phyloP scores from a whole-genome alignment of 2,329 filamentous ascomycete species.

The Verticillium tricorpus region DNA sequence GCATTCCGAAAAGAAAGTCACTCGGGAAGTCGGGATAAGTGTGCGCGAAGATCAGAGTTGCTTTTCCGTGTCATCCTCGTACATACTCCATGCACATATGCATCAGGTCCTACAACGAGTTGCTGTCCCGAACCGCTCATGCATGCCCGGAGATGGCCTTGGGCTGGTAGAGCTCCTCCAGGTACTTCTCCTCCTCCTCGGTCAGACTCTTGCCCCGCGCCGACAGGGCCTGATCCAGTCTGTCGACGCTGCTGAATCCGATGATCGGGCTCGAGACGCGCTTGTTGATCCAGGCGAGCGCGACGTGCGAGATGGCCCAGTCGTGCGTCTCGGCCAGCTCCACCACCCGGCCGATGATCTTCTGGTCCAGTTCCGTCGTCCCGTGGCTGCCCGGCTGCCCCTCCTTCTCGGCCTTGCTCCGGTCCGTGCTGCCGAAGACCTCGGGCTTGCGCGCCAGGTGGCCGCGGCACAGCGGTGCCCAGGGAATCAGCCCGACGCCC shows the following conservation, averaged over 20 bases:
- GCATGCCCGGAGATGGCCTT: slow-evolving; percentile 32
- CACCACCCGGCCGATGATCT: slow-evolving; percentile 33
- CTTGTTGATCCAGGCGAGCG: slow-evolving; percentile 58
- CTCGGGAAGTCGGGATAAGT: neutral
- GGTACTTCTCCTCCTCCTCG: slow-evolving; percentile 54
- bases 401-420: slow-evolving; percentile 27
- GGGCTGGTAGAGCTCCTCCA: slow-evolving; percentile 58
- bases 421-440: slow-evolving; percentile 13
- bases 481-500: slow-evolving; percentile 35
- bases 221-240: slow-evolving; percentile 58
- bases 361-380: slow-evolving; percentile 26
- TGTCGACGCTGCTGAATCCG: slow-evolving; percentile 51
- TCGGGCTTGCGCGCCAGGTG: slow-evolving; percentile 22
- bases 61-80: neutral
- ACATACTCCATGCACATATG: neutral
- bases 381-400: slow-evolving; percentile 20
- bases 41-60: neutral
- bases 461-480: slow-evolving; percentile 18
- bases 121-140: neutral
- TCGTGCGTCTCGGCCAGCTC: slow-evolving; percentile 53
- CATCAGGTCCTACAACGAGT: neutral
- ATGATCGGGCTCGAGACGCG: slow-evolving; percentile 54
- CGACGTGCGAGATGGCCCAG: slow-evolving; percentile 59
- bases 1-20: neutral
- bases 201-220: slow-evolving; percentile 42